Evolutionary conservation across 164 flowering plant genomes (phyloP), one percentile per base, ranked within the genome.

Genomic region (Houttuynia cordata): DNA sequence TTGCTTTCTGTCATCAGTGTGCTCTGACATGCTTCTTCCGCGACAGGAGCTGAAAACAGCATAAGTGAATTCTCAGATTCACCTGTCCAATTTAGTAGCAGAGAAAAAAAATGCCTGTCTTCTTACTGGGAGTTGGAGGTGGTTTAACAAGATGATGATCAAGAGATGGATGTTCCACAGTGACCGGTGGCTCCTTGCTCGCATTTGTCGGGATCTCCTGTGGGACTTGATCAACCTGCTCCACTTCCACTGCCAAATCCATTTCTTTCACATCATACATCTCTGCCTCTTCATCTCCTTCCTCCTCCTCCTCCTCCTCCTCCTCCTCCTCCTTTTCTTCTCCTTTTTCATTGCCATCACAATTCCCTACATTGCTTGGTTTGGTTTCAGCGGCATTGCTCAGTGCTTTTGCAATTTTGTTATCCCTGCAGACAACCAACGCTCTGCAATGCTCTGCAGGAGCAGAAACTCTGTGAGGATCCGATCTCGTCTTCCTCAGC

Each of bases 221-320:
- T 2, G 37, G 37, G 6, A 30, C 37, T 2, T 30, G 37, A 30
- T 30, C n/a, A n/a, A n/a, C 37, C 37, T 30, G 37, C 37, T 30
- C 37, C 37, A 30, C 37, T 30, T 30, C 37, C 37, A 30, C 57
- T 2, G 49, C 18, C 22, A 22, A 1, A 62, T 62, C 69, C 51
- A 82, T 73, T 64, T 83, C 85, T 59, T 81, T 79, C 8, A 75
- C 59, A 58, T 79, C 85, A 68, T 67, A 56, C 41, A 71, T 78
- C 66, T 73, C 65, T 20, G 68, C 73, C 70, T 81, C 82, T 47
- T 60, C 57, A 67, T 64, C 77, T 47, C 24, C 34, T 53, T 60
- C 64, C 12, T 59, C 65, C 51, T 66, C 70, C 0, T 61, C 69
- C n/a, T 55, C 63, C 17, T 60, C 73, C 60, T 73, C 79, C 21